These are phyloP conservation scores for Aspergillus unguis DNA, from an alignment of 2,329 filamentous ascomycete genomes.

Conservation along the genomic window DNA sequence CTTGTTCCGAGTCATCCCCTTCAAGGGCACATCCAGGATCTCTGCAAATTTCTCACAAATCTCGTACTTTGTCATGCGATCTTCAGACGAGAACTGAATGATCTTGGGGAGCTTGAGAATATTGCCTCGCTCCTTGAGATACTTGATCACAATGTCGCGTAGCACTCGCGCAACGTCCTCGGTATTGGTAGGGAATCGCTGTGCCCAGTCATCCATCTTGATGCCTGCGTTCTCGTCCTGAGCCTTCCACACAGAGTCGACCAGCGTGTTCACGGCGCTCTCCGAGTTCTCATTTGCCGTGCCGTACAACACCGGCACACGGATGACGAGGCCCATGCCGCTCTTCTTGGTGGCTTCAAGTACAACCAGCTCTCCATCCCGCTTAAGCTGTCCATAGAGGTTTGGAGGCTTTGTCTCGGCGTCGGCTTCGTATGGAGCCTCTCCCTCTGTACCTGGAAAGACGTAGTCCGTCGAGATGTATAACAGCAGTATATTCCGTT, in stretches of 20 bases:
- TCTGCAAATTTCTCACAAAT: constrained; percentile 76
- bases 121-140: constrained; percentile 52
- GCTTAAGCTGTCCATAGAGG: constrained; percentile 71
- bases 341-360: constrained; percentile 56
- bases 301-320: constrained; percentile 83
- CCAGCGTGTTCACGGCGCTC: constrained; percentile 77
- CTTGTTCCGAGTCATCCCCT: constrained; percentile 63
- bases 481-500: constrained; percentile 52
- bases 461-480: constrained; percentile 73
- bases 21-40: constrained; percentile 71
- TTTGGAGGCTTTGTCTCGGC: constrained; percentile 69
- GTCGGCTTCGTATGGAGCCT: constrained; percentile 74
- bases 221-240: constrained; percentile 61
- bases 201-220: constrained; percentile 81
- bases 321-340: constrained; percentile 65
- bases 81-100: constrained; percentile 83
- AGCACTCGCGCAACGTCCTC: constrained; percentile 80
- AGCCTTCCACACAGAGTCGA: constrained; percentile 72
- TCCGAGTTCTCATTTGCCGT: constrained; percentile 67
- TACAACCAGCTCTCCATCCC: constrained; percentile 67
- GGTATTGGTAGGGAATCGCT: constrained; percentile 84
- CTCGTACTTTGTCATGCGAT: constrained; percentile 83
- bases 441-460: constrained; percentile 72
- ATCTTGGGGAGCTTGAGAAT: constrained; percentile 60
- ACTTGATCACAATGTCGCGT: constrained; percentile 68